These are phyloP conservation scores for Mallotus repandus DNA, from an alignment of 441 rosid genomes.

Conservation along the genomic window DNA sequence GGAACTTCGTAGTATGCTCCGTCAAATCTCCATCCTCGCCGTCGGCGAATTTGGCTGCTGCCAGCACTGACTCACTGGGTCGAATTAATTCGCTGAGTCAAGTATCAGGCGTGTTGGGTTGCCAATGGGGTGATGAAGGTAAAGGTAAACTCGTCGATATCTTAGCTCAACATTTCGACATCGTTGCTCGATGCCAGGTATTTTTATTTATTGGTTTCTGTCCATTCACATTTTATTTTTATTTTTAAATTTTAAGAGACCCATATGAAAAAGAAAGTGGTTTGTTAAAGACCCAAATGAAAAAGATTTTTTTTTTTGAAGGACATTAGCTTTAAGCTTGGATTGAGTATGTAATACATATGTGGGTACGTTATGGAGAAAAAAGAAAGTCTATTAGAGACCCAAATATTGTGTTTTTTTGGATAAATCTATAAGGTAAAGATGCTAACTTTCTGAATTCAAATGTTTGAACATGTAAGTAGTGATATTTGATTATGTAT, in stretches of 20 bases:
- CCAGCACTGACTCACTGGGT: slow-evolving; percentile 35
- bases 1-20: slow-evolving; percentile 47
- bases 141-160: slow-evolving; percentile 97
- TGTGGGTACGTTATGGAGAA: no score
- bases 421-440: background rate
- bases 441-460: no score
- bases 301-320: background rate
- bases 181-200: slow-evolving; percentile 98
- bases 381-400: no score
- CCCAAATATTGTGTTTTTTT: no score
- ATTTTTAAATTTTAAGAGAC: no score
- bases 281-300: no score
- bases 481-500: no score
- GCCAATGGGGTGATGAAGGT: slow-evolving; percentile 97
- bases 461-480: no score
- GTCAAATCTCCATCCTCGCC: slow-evolving; percentile 35
- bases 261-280: no score
- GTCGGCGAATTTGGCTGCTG: slow-evolving; percentile 44
- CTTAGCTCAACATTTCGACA: slow-evolving; percentile 78
- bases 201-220: no score
- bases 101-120: slow-evolving; percentile 86
- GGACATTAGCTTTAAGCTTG: background rate
- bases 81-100: slow-evolving; percentile 77
- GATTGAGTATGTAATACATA: no score
- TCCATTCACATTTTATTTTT: no score